These are phyloP conservation scores for Anisodus tanguticus DNA, from an alignment of 257 asterid species.

Conservation along the genomic window DNA sequence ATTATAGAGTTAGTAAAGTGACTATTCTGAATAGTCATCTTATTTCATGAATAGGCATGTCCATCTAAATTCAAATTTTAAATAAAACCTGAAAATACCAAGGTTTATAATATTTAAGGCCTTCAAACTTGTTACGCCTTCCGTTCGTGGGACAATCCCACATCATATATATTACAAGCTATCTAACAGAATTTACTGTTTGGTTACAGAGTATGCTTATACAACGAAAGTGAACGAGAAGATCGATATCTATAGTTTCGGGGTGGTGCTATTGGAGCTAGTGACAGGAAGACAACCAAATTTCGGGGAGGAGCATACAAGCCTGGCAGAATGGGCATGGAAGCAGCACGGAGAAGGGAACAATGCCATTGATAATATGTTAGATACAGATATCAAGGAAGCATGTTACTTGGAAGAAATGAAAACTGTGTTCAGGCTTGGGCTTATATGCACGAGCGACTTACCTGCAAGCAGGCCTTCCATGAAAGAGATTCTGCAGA, in stretches of 20 bases:
- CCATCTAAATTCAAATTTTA: too few relatives aligned
- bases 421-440: conserved; percentile 61
- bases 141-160: too few relatives aligned
- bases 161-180: too few relatives aligned
- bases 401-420: conserved; percentile 58
- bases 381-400: conserved; percentile 59
- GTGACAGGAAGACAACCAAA: conserved; percentile 62
- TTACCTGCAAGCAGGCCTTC: conserved; percentile 70
- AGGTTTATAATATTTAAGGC: too few relatives aligned
- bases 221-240: conserved; percentile 50
- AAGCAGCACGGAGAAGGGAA: conserved; percentile 57
- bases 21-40: too few relatives aligned
- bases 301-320: conserved; percentile 61
- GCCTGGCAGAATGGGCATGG: conserved; percentile 96
- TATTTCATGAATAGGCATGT: too few relatives aligned
- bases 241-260: conserved; percentile 51
- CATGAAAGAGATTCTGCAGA: conserved; percentile 71
- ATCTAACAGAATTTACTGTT: too few relatives aligned
- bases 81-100: too few relatives aligned
- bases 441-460: conserved; percentile 70
- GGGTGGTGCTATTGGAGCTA: conserved; percentile 52
- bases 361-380: conserved; percentile 41
- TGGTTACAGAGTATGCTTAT: conserved; percentile 73
- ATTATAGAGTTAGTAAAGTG: too few relatives aligned
- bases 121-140: too few relatives aligned